Evolutionary conservation across 2,329 filamentous ascomycete species (phyloP).

Genomic region (Penicillium hesseltinei): DNA sequence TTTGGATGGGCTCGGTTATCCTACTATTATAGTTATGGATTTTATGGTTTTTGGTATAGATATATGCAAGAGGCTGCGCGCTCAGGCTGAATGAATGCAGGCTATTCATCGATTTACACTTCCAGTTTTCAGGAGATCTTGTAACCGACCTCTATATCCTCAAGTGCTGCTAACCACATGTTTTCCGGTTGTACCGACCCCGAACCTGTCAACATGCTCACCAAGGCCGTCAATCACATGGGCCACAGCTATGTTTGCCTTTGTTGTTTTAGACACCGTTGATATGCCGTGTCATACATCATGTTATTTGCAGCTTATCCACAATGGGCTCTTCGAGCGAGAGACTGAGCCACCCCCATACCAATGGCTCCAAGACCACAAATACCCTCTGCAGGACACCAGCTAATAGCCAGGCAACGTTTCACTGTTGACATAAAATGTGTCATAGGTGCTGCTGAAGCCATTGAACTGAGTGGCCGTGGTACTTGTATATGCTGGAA

Average conservation of each 20-base stretch:
- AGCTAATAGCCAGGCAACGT: constrained; percentile 1
- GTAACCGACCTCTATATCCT: background rate
- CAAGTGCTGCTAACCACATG: background rate
- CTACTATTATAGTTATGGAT: constrained; percentile 8
- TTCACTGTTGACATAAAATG: constrained; percentile 30
- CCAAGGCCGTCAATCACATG: background rate
- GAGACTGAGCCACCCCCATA: background rate
- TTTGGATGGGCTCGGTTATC: background rate
- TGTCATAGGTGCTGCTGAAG: constrained; percentile 15
- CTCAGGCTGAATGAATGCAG: constrained; percentile 14
- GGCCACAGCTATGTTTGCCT: background rate
- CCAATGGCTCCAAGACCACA: background rate
- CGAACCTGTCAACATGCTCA: background rate
- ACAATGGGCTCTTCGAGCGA: background rate
- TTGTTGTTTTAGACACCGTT: background rate
- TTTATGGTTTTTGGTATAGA: constrained; percentile 7
- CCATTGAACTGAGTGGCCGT: constrained; percentile 28
- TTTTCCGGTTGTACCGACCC: background rate
- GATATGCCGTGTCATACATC: background rate
- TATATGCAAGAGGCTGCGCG: constrained; percentile 7
- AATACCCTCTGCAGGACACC: background rate
- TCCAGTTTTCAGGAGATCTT: background rate
- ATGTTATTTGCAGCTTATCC: background rate
- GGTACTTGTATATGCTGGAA: constrained; percentile 5
- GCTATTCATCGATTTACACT: constrained; percentile 9